Percentiles rank a stretch among this genome's conserved stretches.
Conservation (phyloP, 495 filamentous ascomycete species). For the Talaromyces adpressus region DNA sequence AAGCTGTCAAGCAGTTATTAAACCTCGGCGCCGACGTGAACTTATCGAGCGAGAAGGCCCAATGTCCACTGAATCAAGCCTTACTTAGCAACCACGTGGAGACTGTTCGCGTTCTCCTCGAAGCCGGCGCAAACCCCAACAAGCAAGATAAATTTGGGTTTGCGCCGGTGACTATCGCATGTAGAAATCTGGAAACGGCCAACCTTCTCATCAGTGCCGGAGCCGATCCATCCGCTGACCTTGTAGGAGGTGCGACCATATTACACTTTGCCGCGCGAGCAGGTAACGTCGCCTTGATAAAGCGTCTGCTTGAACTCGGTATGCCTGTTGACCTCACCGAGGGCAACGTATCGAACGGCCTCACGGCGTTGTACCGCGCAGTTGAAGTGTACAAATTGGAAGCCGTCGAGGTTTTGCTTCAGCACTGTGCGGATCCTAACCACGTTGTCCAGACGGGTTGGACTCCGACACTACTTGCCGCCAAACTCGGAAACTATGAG, state of each 20-base stretch:
- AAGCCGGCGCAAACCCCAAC: neutral
- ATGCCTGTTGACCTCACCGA: neutral
- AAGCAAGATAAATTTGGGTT: neutral
- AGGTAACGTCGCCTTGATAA: neutral
- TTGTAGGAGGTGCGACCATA: neutral
- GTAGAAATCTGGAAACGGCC: neutral
- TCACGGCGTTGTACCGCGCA: neutral
- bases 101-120: neutral
- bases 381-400: neutral
- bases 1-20: neutral
- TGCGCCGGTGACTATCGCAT: neutral
- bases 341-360: neutral
- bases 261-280: neutral
- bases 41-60: neutral
- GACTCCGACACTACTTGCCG: neutral
- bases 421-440: neutral
- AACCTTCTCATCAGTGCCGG: neutral
- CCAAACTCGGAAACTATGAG: neutral
- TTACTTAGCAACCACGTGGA: neutral
- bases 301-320: neutral
- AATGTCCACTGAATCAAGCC: neutral
- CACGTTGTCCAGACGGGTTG: neutral
- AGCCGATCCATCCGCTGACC: neutral
- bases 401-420: neutral
- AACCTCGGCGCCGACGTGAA: constrained; percentile 1